Evolutionary conservation across 805 yeast species (phyloP).

Genomic region (Saturnispora dispora): DNA sequence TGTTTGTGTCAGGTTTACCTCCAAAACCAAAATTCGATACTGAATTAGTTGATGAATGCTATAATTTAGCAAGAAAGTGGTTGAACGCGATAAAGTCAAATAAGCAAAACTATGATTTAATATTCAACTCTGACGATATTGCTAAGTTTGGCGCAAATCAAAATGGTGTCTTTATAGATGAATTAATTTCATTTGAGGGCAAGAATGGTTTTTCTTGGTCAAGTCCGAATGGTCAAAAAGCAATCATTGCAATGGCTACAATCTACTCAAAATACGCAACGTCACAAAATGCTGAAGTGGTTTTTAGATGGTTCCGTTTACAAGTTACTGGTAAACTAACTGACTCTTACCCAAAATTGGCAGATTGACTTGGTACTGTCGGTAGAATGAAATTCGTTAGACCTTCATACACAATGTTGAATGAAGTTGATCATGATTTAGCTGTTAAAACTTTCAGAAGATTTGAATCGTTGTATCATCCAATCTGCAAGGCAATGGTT

Average conservation of each 20-base stretch:
- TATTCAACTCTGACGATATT: conserved; percentile 44
- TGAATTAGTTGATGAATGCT: conserved; percentile 64
- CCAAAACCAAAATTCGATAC: conserved; percentile 81
- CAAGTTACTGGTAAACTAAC: conserved; percentile 46
- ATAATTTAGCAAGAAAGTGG: conserved; percentile 62
- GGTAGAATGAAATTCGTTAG: conserved; percentile 94
- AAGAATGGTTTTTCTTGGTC: conserved; percentile 33
- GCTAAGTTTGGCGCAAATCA: conserved; percentile 61
- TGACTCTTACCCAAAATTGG: conserved; percentile 42
- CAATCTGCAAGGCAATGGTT: conserved; percentile 77
- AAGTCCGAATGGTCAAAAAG: conserved; percentile 25
- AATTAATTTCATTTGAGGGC: conserved; percentile 43
- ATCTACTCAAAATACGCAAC: conserved; percentile 34
- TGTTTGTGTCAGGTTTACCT: conserved; percentile 77
- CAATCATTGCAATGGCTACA: conserved; percentile 26
- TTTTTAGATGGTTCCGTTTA: conserved; percentile 67
- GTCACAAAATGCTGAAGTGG: conserved; percentile 71
- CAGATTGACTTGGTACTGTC: conserved; percentile 82
- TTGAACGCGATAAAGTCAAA: conserved; percentile 26
- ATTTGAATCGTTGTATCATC: conserved; percentile 60
- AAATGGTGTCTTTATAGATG: conserved; percentile 68
- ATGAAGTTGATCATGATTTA: conserved; percentile 51
- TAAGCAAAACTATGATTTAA: conserved; percentile 21
- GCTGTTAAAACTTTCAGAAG: conserved; percentile 60
- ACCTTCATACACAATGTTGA: conserved; percentile 67